Percentiles rank a stretch among this genome's conserved stretches.
Evolutionary conservation across 1,139 yeast species (phyloP).

Genomic region (Yamadazyma songkhlaensis): DNA sequence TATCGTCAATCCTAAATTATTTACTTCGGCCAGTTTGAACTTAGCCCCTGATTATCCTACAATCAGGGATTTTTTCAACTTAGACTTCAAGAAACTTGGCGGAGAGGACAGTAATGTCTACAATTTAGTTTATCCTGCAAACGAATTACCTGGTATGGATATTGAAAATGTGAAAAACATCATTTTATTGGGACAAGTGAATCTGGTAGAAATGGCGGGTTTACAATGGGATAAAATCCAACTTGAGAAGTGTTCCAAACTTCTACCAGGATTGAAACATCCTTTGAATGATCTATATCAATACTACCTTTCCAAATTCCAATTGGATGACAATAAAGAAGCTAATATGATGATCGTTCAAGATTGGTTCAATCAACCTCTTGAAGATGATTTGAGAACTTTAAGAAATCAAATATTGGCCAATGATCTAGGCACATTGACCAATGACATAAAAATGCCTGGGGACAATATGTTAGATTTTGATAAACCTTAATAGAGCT

Average conservation of each 20-base stretch:
- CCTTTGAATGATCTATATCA: conserved; percentile 23
- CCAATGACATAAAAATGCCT: neutral
- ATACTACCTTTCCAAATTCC: conserved; percentile 19
- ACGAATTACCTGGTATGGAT: conserved; percentile 19
- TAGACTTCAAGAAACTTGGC: conserved; percentile 1
- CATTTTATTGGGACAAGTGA: conserved; percentile 22
- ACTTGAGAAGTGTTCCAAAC: neutral
- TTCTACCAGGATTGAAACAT: conserved; percentile 21
- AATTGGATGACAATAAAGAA: conserved; percentile 7
- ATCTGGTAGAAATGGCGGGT: conserved; percentile 24
- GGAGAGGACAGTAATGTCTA: neutral
- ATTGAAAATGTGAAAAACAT: conserved; percentile 15
- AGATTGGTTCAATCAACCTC: conserved; percentile 2
- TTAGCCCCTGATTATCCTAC: neutral
- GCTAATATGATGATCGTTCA: conserved; percentile 17
- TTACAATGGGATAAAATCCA: conserved; percentile 1
- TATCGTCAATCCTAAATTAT: neutral
- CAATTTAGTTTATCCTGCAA: conserved; percentile 10
- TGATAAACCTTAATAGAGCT: no score
- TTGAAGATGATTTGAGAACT: conserved; percentile 1
- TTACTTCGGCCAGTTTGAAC: neutral
- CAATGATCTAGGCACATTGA: conserved; percentile 3
- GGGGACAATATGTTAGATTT: no score
- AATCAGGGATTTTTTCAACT: neutral
- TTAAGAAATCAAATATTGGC: conserved; percentile 1